A percentile compares a stretch with the other conserved stretches of the same genome.
Evolutionary conservation across 2,329 filamentous ascomycete species (phyloP).

Genomic region (Hirsutella thompsonii): DNA sequence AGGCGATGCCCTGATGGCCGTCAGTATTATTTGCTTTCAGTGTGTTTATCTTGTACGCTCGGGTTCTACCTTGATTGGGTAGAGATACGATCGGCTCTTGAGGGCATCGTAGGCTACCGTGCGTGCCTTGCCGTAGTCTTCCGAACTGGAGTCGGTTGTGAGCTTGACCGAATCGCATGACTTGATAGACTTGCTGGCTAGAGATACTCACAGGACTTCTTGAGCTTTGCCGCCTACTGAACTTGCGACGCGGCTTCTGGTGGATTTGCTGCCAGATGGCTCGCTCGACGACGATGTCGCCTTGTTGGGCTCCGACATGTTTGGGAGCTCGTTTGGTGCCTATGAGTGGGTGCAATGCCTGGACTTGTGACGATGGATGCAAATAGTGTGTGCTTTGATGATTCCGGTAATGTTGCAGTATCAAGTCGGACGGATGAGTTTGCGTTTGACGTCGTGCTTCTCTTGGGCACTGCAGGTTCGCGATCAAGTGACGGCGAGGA

Average conservation of each 20-base stretch:
- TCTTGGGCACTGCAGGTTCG: too few relatives aligned
- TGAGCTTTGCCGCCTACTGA: slow-evolving; percentile 32
- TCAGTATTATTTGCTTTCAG: background rate
- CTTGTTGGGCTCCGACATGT: background rate
- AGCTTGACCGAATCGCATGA: too few relatives aligned
- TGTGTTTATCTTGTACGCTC: background rate
- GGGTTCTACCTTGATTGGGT: slow-evolving; percentile 57
- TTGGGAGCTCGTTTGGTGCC: too few relatives aligned
- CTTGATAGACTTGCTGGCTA: too few relatives aligned
- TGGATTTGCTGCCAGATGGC: slow-evolving; percentile 11
- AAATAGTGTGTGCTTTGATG: too few relatives aligned
- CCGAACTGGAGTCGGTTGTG: too few relatives aligned
- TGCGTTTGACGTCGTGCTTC: too few relatives aligned
- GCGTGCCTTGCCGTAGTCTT: slow-evolving; percentile 59
- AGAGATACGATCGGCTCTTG: slow-evolving; percentile 68
- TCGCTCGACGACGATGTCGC: slow-evolving; percentile 3
- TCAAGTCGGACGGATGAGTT: too few relatives aligned
- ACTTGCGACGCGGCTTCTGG: slow-evolving; percentile 20
- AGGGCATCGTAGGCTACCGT: slow-evolving; percentile 54
- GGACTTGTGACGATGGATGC: background rate
- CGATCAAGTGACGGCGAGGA: too few relatives aligned
- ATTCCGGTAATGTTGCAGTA: too few relatives aligned
- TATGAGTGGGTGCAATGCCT: too few relatives aligned
- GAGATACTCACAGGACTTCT: slow-evolving; percentile 30
- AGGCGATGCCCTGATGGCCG: slow-evolving; percentile 40